Evolutionary conservation across 225 moss, liverwort and hornwort species (phyloP).

Genomic region (Polytrichum formosum): DNA sequence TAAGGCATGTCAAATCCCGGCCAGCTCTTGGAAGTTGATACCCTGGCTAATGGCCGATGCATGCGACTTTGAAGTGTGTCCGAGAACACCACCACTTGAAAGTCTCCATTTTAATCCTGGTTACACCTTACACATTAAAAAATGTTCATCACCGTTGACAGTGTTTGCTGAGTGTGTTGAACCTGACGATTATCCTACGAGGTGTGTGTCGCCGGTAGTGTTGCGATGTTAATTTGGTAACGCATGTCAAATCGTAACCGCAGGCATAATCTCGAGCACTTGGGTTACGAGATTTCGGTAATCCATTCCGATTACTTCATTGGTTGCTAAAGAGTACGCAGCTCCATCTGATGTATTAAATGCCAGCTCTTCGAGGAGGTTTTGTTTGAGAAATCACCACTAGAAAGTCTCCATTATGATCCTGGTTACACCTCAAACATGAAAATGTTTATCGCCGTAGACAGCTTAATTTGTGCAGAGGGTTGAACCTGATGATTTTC

Average conservation of each 20-base stretch:
- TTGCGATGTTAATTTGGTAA: neutral
- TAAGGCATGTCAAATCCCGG: slow-evolving; percentile 15
- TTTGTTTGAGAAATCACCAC: neutral
- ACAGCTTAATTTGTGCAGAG: neutral
- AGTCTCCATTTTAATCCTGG: neutral
- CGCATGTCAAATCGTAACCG: slow-evolving; percentile 23
- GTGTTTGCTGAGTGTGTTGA: neutral
- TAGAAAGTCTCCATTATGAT: neutral
- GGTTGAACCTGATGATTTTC: neutral
- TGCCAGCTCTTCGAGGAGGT: neutral
- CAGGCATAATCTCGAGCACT: slow-evolving; percentile 5
- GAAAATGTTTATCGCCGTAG: neutral
- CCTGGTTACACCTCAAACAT: neutral
- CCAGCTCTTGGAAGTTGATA: too few species aligned
- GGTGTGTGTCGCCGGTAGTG: slow-evolving; percentile 3
- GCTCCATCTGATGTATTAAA: too few species aligned
- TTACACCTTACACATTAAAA: neutral
- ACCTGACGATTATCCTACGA: neutral
- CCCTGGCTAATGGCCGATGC: too few species aligned
- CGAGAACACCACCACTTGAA: neutral
- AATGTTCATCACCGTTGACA: neutral
- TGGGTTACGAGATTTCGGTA: too few species aligned
- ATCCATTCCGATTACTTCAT: too few species aligned
- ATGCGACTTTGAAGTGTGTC: neutral
- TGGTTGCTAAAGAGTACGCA: too few species aligned